Evolutionary conservation across 2,329 filamentous ascomycete species (phyloP), one percentile per base, ranked within the genome.

Genomic region (Colletotrichum neosansevieriae): DNA sequence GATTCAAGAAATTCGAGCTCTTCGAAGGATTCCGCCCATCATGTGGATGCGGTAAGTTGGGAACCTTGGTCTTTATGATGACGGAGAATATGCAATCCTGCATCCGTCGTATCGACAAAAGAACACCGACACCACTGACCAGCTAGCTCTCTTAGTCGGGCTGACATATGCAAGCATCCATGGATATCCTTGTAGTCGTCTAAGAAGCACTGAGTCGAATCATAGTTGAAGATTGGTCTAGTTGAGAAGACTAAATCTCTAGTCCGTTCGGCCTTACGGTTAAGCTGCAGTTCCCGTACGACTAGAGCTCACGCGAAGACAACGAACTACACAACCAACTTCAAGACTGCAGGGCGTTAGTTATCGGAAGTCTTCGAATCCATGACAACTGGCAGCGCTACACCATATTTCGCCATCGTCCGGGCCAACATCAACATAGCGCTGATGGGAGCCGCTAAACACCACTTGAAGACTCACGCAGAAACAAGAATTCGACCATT

Each of bases 351-450:
- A 54, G 11, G 21, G 4, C 11, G 32, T 47, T n/a, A 19, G 13
- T 32, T n/a, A 3, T 24, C 21, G 54, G 47, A 36, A 56, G 34
- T 45, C 1, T 38, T 5, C 3, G 12, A 13, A 21, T 24, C 54
- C 40, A 42, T 60, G 66, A 69, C 66, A 69, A 69, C 62, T 69
- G 66, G 66, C 66, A 66, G 17, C 54, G 49, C 62, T 60, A 65
- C 44, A 49, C 34, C 13, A 2, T 12, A 9, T 36, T 58, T 21
- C 24, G 29, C 9, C 1, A n/a, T 58, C 38, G 15, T 45, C 56
- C 56, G 24, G 42, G n/a, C n/a, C 56, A 60, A 51, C 7, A 45
- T 15, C 10, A 54, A 17, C 9, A 15, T 66, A 50, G 61, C 50
- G 34, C 49, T 57, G 66, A 60, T 59, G 62, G 17, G 49, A 56